Conservation (phyloP, 176 grass and related monocot species). For the Saccharum spontaneum region DNA sequence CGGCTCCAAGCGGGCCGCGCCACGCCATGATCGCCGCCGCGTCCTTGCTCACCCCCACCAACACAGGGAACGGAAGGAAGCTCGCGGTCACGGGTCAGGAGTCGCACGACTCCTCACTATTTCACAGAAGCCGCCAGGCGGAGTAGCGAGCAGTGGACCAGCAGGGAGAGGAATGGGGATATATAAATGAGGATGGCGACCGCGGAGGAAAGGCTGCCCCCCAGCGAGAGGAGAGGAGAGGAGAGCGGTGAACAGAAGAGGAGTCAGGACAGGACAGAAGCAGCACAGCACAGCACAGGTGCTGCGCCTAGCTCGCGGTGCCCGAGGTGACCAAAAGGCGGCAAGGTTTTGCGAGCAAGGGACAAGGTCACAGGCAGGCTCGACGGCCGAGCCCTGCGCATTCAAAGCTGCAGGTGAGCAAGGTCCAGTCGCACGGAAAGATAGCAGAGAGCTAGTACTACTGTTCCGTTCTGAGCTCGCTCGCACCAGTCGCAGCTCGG, state of each 20-base stretch:
- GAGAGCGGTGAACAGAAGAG: background rate
- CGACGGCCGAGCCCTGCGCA: background rate
- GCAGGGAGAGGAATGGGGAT: too few relatives aligned
- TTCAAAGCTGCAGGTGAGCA: conserved; percentile 21
- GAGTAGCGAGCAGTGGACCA: background rate
- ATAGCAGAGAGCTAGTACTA: background rate
- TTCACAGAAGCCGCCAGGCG: too few relatives aligned
- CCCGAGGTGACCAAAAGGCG: conserved; percentile 46
- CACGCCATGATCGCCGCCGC: conserved; percentile 30
- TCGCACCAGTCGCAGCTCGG: background rate
- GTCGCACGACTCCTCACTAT: background rate
- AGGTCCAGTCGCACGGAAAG: conserved; percentile 17
- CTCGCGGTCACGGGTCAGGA: background rate
- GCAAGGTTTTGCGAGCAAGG: conserved; percentile 38
- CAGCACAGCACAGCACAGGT: conserved; percentile 30
- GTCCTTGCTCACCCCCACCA: background rate
- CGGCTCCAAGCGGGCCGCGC: conserved; percentile 36
- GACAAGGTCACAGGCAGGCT: background rate
- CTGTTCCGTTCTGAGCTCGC: background rate
- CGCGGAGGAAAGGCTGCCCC: background rate
- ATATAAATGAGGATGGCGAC: conserved; percentile 8
- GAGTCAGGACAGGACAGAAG: background rate
- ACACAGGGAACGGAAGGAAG: background rate
- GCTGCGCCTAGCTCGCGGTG: conserved; percentile 13
- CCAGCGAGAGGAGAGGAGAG: background rate